Base-by-base conservation (phyloP, 495 filamentous ascomycete species). In the Penicillium odoratum region DNA sequence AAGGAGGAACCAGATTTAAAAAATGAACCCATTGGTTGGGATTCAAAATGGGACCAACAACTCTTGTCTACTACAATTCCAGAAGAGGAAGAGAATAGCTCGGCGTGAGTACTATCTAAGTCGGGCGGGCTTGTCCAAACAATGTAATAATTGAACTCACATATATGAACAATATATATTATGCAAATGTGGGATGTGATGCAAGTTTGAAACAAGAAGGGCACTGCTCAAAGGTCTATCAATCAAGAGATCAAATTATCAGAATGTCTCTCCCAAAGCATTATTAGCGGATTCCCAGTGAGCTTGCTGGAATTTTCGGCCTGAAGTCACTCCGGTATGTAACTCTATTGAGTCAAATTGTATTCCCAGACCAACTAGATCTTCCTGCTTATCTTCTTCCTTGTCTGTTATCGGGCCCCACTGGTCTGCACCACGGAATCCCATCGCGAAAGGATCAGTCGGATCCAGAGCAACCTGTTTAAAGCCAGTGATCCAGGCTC, bases 11-110 rank as follows among this genome's bases (percentile, higher is more conserved):
- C 42, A 44, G 51, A 65, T 38, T 44, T 53, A 1, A 51, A 56
- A 18, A 40, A 62, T 13, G 29, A 67, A 67, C 36, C 65, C 63
- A 57, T 75, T 71, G 59, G 71, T 66, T 48, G 75, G 73, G 72
- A 64, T 65, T 28, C 67, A 63, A 62, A 69, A 68, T 53, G 63
- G 63, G 56, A 69, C 60, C 51, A 76, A 62, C 51, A 40, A 3
- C 63, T 85, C 25, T 63, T 86, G 16, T 73, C 75, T 25, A 77
- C 83, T 51, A 88, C 84, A 0, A 90, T 90, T 16, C 68, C 88
- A 48, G 87, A 90, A 69, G 88, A 89, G 64, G 85, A 86, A 48
- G 81, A 82, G 45, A 65, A 57, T 33, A 74, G 65, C 43, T 48
- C 46, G 11, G 46, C 26, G 15, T 48, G 28, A 48, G 31, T 25